Base-by-base conservation (phyloP, 192 early-diverging fungal genomes). In the Pilaira anomala region DNA sequence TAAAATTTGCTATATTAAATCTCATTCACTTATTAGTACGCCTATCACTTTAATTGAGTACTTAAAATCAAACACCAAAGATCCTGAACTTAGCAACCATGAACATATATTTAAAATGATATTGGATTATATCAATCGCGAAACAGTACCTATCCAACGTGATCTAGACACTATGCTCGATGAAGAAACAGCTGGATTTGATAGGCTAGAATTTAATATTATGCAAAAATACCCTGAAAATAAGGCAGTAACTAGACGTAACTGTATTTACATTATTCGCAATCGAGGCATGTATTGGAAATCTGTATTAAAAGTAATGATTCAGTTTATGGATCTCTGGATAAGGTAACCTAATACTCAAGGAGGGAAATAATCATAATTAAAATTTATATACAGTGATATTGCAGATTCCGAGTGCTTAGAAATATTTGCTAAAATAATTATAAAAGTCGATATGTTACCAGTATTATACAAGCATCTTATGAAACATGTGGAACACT, bases 281-380 rank as follows among this genome's bases (percentile, higher is more conserved):
- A 46, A 29, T 33, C 25, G 29, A 7, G 24, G 29, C 29, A 44
- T 42, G 9, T 21, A 28, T 1, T 61, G 60, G 60, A 36, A 48
- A 33, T 61, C 60, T 14, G 45, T 61, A 22, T 19, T 61, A 61
- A 61, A 61, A 29, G 45, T 33, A 9, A 61, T 61, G 13, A 18
- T 49, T 11, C 60, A 61, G 45, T 61, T 61, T 36, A 46, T 25
- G 24, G 60, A 61, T 60, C 18, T 60, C 9, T 60, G 59, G 59
- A 60, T 48, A 44, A 25, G 42, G 59, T 60, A 60, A 59, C 16
- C 42, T 44, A n/a, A 19, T 28, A 28, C 1, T 8, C 16, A 12
- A 18, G 3, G 6, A 30, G 7, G 12, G 12, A 42, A 18, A 39
- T 57, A 22, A 29, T 52, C 8, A 11, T 52, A 26, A 52, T 22